Base-by-base conservation (phyloP, 2,329 filamentous ascomycete species). In the Aureobasidium sp. region DNA sequence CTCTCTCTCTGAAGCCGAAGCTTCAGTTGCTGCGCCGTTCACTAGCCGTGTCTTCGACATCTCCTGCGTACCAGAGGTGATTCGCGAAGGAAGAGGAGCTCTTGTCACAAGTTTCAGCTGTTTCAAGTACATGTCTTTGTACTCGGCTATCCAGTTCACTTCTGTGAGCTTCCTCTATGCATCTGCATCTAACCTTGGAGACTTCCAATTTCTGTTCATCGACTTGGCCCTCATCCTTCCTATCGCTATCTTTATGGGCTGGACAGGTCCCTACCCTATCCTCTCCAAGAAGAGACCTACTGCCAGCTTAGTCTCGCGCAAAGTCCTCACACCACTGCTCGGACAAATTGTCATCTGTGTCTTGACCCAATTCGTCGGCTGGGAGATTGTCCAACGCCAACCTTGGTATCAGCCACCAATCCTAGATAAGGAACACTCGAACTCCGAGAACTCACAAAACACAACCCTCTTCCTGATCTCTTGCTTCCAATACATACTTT, bases 71-170 rank as follows among this genome's bases (percentile, higher is more conserved):
- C 88, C 93, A 8, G 87, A 93, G 70, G 87, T 99, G 66, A 97
- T 99, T 66, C 75, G 91, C 67, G 94, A 99, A 79, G 94, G 94
- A 23, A 87, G 95, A 65, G 93, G 93, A 23, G 90, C 95, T 37
- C 82, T 99, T 37, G 92, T 97, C n/a, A 99, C 94, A 13, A 96
- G 91, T 75, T 99, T 99, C 78, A 95, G 90, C 78, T 99, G 94
- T 78, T 99, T 99, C 83, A 99, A 97, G 79, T 99, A 96, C 77
- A 99, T 99, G 95, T 95, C 90, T 69, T 77, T 99, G 67, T 99
- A 99, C 79, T 97, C 92, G 2, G 93, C 94, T n/a, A 99, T 99
- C 67, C 94, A 99, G 74, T 99, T 99, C 78, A 96, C 91, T 8
- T 91, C 90, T 0, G 95, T 99, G 70, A 96, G 89, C 81, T 97